phyloP scores from a whole-genome alignment of 768 basidiomycete genomes.

The Auriscalpium microsporum region DNA sequence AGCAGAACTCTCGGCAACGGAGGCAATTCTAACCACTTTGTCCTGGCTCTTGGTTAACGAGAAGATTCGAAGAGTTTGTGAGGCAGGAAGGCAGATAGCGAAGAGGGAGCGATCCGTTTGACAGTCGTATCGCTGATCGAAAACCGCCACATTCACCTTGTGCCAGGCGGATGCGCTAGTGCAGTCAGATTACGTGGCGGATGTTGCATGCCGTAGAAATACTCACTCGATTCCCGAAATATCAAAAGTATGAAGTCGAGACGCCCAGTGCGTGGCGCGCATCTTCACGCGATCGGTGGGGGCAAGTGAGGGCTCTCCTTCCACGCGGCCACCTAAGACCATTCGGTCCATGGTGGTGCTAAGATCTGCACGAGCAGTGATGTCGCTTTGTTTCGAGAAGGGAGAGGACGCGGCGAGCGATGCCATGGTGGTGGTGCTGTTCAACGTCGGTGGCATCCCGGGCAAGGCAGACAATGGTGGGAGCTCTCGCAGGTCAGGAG shows the following conservation, averaged over 20 bases:
- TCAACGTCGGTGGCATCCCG: slow-evolving; percentile 46
- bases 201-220: not conserved
- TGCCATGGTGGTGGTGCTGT: slow-evolving; percentile 44
- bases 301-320: slow-evolving; percentile 30
- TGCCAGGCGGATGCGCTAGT: slow-evolving; percentile 27
- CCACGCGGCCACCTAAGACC: slow-evolving; percentile 46
- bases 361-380: slow-evolving; percentile 45
- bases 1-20: slow-evolving; percentile 34
- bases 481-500: slow-evolving; percentile 8
- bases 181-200: not conserved
- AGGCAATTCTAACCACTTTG: slow-evolving; percentile 32
- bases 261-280: slow-evolving; percentile 69
- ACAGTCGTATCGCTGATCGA: slow-evolving; percentile 62
- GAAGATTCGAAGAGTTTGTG: slow-evolving; percentile 38
- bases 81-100: slow-evolving; percentile 45
- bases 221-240: slow-evolving; percentile 42
- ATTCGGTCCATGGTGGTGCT: slow-evolving; percentile 60
- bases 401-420: slow-evolving; percentile 20
- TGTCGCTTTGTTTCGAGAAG: not conserved
- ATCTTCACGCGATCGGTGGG: slow-evolving; percentile 54
- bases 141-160: slow-evolving; percentile 47
- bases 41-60: slow-evolving; percentile 37
- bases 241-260: slow-evolving; percentile 44
- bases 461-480: slow-evolving; percentile 38
- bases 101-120: slow-evolving; percentile 41